Conservation (phyloP, 768 basidiomycete genomes). For the Agaricus bisporus region DNA sequence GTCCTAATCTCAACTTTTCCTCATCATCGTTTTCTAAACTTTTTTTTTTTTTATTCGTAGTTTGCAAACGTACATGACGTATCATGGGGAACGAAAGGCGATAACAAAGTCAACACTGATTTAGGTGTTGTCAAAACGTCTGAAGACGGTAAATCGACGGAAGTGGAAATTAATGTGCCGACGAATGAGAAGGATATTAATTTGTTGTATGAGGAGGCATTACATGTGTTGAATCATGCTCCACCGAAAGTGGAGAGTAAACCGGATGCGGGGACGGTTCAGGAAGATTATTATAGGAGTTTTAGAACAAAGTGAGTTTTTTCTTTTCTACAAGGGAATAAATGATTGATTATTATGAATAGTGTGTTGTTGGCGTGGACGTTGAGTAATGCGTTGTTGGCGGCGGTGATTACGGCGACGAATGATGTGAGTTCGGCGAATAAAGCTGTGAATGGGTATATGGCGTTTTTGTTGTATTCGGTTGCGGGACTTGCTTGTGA, state of each 20-base stretch:
- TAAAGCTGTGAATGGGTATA: constrained; percentile 71
- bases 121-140: constrained; percentile 73
- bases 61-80: constrained; percentile 89
- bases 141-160: constrained; percentile 52
- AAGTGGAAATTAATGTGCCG: constrained; percentile 83
- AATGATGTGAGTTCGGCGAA: constrained; percentile 32
- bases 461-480: constrained; percentile 84
- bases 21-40: not conserved
- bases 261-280: constrained; percentile 52
- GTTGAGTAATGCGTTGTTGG: constrained; percentile 77
- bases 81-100: constrained; percentile 95
- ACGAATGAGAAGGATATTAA: constrained; percentile 87
- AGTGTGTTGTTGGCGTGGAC: constrained; percentile 84
- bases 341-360: too few species aligned
- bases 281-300: constrained; percentile 84
- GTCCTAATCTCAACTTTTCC: constrained; percentile 15
- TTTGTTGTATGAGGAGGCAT: constrained; percentile 86
- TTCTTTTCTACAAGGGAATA: too few species aligned
- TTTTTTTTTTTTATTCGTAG: constrained; percentile 24
- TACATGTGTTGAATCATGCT: constrained; percentile 73
- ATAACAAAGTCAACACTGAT: constrained; percentile 79
- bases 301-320: constrained; percentile 82
- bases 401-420: constrained; percentile 66
- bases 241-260: constrained; percentile 65
- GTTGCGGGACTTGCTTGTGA: constrained; percentile 83